Conservation (phyloP, 1,139 yeast species). For the Saccharomyces pastorianus region DNA sequence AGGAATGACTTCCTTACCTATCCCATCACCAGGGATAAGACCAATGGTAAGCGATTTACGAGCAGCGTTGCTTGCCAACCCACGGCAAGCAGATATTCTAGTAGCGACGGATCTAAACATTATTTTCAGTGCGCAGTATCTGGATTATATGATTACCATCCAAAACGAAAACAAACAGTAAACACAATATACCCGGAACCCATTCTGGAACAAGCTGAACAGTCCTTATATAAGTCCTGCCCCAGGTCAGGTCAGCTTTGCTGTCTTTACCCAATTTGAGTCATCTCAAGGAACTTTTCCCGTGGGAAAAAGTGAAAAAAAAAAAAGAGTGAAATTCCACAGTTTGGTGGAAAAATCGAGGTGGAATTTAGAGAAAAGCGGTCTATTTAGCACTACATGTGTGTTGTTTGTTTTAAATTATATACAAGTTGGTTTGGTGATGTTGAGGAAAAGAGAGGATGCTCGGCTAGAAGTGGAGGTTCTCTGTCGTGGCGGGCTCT, state of each 20-base stretch:
- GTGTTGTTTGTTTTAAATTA: background rate
- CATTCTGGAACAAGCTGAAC: background rate
- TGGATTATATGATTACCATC: background rate
- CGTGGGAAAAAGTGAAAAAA: background rate
- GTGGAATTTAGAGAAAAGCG: background rate
- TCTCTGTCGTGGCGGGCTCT: background rate
- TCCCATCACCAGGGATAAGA: constrained; percentile 38
- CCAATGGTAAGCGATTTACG: constrained; percentile 35
- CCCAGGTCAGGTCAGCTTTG: background rate
- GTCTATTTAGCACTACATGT: background rate
- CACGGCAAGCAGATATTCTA: constrained; percentile 20
- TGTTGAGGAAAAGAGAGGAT: background rate
- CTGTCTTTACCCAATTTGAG: background rate
- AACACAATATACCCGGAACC: background rate
- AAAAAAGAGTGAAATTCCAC: background rate
- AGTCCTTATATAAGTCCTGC: background rate
- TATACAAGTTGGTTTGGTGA: background rate
- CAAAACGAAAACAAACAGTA: background rate
- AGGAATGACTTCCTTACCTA: constrained; percentile 28
- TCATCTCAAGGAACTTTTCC: background rate
- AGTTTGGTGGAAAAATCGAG: background rate
- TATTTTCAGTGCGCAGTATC: background rate
- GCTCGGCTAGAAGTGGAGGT: background rate
- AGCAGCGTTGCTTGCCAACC: constrained; percentile 16
- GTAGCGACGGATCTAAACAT: constrained; percentile 25